Base-by-base conservation (phyloP, 192 early-diverging fungal genomes). In the Podila horticola region DNA sequence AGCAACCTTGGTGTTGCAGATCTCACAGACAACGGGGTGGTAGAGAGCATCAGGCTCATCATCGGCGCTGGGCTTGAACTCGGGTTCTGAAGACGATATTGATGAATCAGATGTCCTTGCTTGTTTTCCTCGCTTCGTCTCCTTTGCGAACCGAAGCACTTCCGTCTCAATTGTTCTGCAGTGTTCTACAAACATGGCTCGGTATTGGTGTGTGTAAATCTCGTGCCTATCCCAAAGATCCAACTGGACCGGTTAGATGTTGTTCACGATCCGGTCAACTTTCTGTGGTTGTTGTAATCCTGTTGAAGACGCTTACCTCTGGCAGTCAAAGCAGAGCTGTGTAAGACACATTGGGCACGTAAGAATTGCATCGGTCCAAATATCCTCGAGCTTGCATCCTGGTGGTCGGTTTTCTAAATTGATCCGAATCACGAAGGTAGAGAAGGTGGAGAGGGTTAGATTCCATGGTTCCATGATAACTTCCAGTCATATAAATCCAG, bases 181-280 rank as follows among this genome's bases (percentile, higher is more conserved):
- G 70, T 90, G 84, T 50, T 87, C 86, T 3, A 92, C 90, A 83
- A 93, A 93, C 84, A 93, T 90, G 22, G 92, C 91, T 34, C 92
- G 79, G 71, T 85, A 93, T 65, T 93, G 92, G 59, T 86, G 85
- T 15, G 82, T 57, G 70, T 91, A 92, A 13, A 66, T 20, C 8
- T 88, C 89, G 57, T 93, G 92, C 67, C 89, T 90, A 68, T 29
- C 9, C 22, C 34, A 38, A 9, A 64, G 19, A 10, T 17, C 8
- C 3, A 29, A 48, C 10, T n/a, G 2, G 28, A 24, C 38, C 22
- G 0, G 17, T 41, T 49, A 38, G 69, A 31, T 22, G 5, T n/a
- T 29, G 34, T 45, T 45, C 22, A 3, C 19, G 28, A 29, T 4
- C 9, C 17, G 57, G 11, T 7, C 12, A 26, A 41, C 0, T 19